phyloP scores from a whole-genome alignment of 139 green algal species.

The Axilococcus clingmanii region DNA sequence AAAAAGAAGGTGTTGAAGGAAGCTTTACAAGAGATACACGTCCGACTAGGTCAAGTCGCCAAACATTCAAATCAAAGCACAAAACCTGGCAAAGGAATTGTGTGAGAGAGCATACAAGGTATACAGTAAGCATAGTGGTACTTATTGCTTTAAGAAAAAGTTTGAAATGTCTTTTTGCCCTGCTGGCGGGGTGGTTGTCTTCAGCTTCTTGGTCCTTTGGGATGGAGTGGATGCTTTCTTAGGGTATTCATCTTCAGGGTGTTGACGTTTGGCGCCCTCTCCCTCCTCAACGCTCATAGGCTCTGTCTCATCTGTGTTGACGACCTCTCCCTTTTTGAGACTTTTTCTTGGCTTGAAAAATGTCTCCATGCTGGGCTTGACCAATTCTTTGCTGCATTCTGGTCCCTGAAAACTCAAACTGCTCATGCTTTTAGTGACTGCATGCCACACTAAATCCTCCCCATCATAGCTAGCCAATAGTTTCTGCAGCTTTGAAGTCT shows the following conservation, averaged over 20 bases:
- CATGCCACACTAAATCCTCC: conserved; percentile 53
- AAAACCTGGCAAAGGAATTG: no score
- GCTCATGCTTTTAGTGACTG: conserved; percentile 56
- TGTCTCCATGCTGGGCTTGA: conserved; percentile 22
- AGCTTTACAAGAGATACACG: conserved; percentile 28
- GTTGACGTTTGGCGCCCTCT: no score
- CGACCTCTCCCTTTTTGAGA: not conserved
- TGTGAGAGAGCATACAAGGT: no score
- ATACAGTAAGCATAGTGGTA: no score
- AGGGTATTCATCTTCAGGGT: no score
- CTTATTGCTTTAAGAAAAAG: no score
- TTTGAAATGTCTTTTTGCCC: no score
- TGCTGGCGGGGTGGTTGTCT: no score
- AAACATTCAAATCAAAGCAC: no score
- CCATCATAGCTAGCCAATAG: conserved; percentile 48
- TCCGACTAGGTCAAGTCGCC: no score
- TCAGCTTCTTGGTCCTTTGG: no score
- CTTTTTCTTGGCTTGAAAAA: conserved; percentile 20
- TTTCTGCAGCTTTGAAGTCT: conserved; percentile 17
- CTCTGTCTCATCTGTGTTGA: not conserved
- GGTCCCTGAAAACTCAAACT: conserved; percentile 37
- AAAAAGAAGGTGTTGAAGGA: conserved; percentile 50
- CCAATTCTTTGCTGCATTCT: conserved; percentile 42
- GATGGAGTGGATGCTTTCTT: no score
- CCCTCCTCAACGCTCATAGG: not conserved